Conservation (phyloP, 116 monocot genomes). For the Posidonia oceanica region DNA sequence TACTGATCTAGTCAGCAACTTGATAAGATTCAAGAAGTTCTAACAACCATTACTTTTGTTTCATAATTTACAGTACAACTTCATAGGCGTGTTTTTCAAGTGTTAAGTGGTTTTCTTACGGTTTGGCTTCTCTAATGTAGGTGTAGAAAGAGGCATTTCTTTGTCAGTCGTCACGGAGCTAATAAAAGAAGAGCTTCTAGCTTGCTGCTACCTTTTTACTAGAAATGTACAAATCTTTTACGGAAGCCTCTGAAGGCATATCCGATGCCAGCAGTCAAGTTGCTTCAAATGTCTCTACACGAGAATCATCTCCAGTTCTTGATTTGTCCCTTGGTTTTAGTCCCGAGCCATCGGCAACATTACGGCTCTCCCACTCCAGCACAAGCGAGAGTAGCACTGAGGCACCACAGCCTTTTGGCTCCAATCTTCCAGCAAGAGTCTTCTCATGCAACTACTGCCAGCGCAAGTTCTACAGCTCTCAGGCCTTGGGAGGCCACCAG, state of each 20-base stretch:
- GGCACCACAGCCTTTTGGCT: not conserved
- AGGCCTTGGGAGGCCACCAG: constrained; percentile 70
- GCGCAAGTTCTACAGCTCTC: constrained; percentile 81
- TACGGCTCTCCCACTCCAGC: constrained; percentile 3
- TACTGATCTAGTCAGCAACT: no score
- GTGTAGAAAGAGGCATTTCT: no score
- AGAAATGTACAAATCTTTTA: constrained; percentile 13
- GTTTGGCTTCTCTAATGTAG: no score
- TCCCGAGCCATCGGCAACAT: not conserved
- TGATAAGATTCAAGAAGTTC: no score
- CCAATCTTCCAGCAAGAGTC: constrained; percentile 11
- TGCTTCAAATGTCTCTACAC: constrained; percentile 28
- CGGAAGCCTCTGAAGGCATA: constrained; percentile 14
- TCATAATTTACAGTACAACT: no score
- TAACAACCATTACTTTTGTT: no score
- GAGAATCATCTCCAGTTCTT: constrained; percentile 21
- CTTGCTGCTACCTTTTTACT: no score
- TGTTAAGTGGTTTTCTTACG: no score
- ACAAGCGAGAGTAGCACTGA: constrained; percentile 29
- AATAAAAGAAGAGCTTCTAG: no score
- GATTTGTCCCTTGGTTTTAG: constrained; percentile 25
- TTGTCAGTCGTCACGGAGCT: no score
- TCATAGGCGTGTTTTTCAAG: no score
- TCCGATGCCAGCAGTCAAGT: constrained; percentile 42
- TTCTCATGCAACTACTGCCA: constrained; percentile 86